Base-by-base conservation (phyloP, 345 rosid species). In the Populus simonii region DNA sequence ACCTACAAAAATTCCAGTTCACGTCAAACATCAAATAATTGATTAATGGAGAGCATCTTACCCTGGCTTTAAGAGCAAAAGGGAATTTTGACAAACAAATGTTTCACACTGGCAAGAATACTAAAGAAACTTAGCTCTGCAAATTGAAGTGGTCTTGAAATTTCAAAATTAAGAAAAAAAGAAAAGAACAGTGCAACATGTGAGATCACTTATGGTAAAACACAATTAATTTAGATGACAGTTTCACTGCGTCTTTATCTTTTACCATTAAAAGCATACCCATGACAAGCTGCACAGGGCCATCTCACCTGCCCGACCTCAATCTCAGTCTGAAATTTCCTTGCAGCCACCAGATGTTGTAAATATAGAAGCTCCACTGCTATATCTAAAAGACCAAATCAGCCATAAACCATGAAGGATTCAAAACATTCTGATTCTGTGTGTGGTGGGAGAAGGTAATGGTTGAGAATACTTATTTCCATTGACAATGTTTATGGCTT, bases 401-500 rank as follows among this genome's bases (percentile, higher is more conserved):
- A 16, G 20, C 16, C 13, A 29, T 29, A 65, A 71, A 55, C 59
- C 15, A 59, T 65, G 43, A 27, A 29, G 61, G 68, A 67, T 71
- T 33, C 72, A 31, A 47, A n/a, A 53, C 22, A 59, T 69, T 39
- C 4, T 22, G 36, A 45, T 22, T 43, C 22, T 18, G 5, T 16
- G 43, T 31, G 59, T 49, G 16, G 65, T 16, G 66, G 25, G 53
- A 23, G 57, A 25, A 62, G 18, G n/a, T 73, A 71, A 38, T 36
- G 53, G 62, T 47, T 27, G 70, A 36, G 53, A 68, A n/a, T 85
- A 91, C 92, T 83, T 88, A 71, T 87, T 89, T 74, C 84, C 63
- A 72, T 89, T 88, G 55, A 91, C 82, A 67, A 89, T 86, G 74
- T 84, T 81, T 55, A 87, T 89, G 79, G 94, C 92, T 73, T 87